Base-by-base conservation (phyloP, 164 flowering plant genomes). In the Vitis labrusca region DNA sequence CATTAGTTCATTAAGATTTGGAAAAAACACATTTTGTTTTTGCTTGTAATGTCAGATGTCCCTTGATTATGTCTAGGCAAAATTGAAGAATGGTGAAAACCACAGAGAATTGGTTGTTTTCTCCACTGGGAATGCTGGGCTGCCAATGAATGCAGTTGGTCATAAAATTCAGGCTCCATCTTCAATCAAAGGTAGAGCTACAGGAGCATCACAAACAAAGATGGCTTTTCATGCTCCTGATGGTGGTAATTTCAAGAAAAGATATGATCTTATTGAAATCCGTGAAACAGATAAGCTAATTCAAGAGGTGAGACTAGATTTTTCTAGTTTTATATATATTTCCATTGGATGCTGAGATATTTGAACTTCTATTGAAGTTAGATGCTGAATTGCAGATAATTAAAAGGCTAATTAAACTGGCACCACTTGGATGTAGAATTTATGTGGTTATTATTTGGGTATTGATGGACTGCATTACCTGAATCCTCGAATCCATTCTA, bases 271-370 rank as follows among this genome's bases (percentile, higher is more conserved):
- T 44, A 74, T 82, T 66, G 68, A 71, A 67, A 75, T 82, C 63
- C 74, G 74, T 50, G 68, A 60, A 32, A 79, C 82, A 57, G 73
- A 75, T 59, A 71, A 73, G 75, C 80, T 82, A 70, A 77, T 82
- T 65, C 62, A 53, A 23, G 71, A 79, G 82, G 85, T 82, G 63
- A 77, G 79, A 47, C 30, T 48, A 59, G 58, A 50, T 9, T 59
- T 61, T 37, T 37, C 44, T 10, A 47, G 12, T 23, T 63, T 17
- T 12, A 52, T 56, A 62, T 27, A 16, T 19, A 37, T 52, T 50
- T 52, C 44, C 17, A 58, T 54, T 47, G 32, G 16, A 8, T 50
- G 19, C 57, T 51, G 2, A 27, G 9, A 50, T 64, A 50, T 12
- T 27, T 12, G 23, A 50, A 60, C 6, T 37, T 37, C 44, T 6